These are phyloP conservation scores for Arabidopsis thaliana DNA, from an alignment of 345 rosid species.

Conservation along the genomic window TAIR10.1 NC_003074.8:23378501-23379000, in stretches of 20 bases:
- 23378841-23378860: neutral
- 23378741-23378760: conserved; percentile 5
- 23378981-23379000: conserved; percentile 99
- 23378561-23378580: neutral
- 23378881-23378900: neutral
- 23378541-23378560: conserved; percentile 11
- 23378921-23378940: conserved; percentile 22
- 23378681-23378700: neutral
- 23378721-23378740: neutral
- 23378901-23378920: conserved; percentile 32
- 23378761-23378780: conserved; percentile 84
- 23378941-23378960: conserved; percentile 96
- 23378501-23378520: neutral
- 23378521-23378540: neutral
- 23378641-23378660: conserved; percentile 94
- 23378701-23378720: neutral
- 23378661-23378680: conserved; percentile 55
- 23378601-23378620: conserved; percentile 95
- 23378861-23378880: too few species aligned
- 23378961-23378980: conserved; percentile 79
- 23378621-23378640: conserved; percentile 98
- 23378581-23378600: conserved; percentile 92
- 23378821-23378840: conserved; percentile 88
- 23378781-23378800: conserved; percentile 95
- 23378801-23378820: conserved; percentile 93